Evolutionary conservation across 495 filamentous ascomycete species (phyloP), one percentile per base, ranked within the genome.

Genomic region (Hypomontagnella monticulosa): DNA sequence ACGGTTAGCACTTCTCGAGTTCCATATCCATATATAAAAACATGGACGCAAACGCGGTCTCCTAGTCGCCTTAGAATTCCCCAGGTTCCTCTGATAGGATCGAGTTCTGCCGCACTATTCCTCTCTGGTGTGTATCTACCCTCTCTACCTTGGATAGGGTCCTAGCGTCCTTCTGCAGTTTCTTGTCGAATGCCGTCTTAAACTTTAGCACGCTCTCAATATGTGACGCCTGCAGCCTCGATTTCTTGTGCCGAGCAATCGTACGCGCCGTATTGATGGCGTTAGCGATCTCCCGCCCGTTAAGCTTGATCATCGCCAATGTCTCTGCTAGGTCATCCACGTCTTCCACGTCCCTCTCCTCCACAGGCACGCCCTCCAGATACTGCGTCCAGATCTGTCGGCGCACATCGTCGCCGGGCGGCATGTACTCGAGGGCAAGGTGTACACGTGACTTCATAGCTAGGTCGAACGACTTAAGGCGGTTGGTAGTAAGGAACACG

Each of bases 261-360:
- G 77, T 83, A 50, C 73, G 60, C 6, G 78, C 76, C 0, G 78
- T 88, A 71, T 87, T 87, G 16, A 89, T 75, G 2, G 84, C 78
- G 69, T 88, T 90, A 72, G 88, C 87, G 61, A 89, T 90, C 74
- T 89, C 82, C 38, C 85, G 69, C 0, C 87, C 87, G 67, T 89
- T 89, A 72, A 89, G 72, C 51, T 80, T 64, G 60, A 79, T 73
- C 2, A 58, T 58, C 1, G 78, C 78, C 32, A 89, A 73, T 27
- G 73, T 64, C 14, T 53, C 66, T 27, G 66, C 51, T 0, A 61
- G 61, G 38, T 76, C 71, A 2, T 69, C 63, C n/a, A 67, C 63
- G 5, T 66, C 53, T 9, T 52, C 62, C 6, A 27, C 23, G 23
- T 64, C 63, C 5, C 23, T 69, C 2, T 51, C 57, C 0, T 57